These are phyloP conservation scores for Piromyces sp. DNA, from an alignment of 192 early-diverging fungal species.

Conservation along the genomic window DNA sequence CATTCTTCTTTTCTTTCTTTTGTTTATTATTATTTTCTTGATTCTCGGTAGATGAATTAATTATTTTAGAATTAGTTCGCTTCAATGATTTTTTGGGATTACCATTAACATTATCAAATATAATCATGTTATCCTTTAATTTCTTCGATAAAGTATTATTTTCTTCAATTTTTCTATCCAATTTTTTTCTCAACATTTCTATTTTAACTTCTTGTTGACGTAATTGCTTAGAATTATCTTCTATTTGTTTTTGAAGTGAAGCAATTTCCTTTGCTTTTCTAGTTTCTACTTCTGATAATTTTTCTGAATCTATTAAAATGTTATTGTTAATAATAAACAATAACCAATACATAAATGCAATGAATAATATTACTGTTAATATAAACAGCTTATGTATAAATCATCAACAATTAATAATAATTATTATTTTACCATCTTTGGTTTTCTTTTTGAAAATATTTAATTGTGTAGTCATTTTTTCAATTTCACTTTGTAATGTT, in stretches of 20 bases:
- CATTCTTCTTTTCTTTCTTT: no score
- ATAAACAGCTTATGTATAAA: no score
- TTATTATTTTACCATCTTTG: constrained; percentile 18
- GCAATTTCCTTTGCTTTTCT: constrained; percentile 13
- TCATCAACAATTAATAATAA: no score
- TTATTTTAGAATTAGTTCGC: background rate
- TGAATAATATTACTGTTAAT: no score
- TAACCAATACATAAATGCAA: no score
- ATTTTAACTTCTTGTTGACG: constrained; percentile 15
- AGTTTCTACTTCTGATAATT: constrained; percentile 14
- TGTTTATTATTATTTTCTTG: background rate
- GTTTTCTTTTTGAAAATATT: constrained; percentile 19
- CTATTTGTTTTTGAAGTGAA: constrained; percentile 16
- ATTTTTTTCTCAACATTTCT: constrained; percentile 18
- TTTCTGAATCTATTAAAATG: constrained; percentile 23
- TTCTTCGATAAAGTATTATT: background rate
- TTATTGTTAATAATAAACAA: no score
- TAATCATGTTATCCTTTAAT: background rate
- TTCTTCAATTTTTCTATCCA: constrained; percentile 13
- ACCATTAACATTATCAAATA: background rate
- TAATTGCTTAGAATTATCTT: constrained; percentile 17
- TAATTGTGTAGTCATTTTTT: constrained; percentile 6
- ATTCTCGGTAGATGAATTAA: background rate
- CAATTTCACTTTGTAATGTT: constrained; percentile 19
- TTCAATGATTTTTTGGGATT: background rate